A percentile compares a stretch with the other conserved stretches of the same genome.
Conservation (phyloP, 441 rosid genomes). For the Erodium texanum region DNA sequence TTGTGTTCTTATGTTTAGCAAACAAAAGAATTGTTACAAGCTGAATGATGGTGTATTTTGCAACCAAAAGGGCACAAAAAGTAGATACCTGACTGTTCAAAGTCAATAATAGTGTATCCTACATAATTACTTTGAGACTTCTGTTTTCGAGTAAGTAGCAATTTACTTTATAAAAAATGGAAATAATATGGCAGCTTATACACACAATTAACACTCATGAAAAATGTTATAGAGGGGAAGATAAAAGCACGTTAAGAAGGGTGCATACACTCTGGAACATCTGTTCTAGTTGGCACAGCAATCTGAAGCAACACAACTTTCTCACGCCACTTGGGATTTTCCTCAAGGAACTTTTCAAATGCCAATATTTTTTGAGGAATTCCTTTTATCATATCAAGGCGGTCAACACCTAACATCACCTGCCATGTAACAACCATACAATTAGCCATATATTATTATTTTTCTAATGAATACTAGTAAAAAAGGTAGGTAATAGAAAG, state of each 20-base stretch:
- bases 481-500: background rate
- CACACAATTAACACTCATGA: background rate
- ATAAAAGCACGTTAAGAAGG: conserved; percentile 22
- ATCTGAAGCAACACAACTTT: conserved; percentile 96
- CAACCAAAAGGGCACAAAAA: too few species aligned
- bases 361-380: conserved; percentile 97
- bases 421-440: conserved; percentile 24
- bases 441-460: background rate
- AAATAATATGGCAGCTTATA: background rate
- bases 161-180: background rate
- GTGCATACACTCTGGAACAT: conserved; percentile 92
- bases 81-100: background rate
- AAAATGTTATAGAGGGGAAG: background rate
- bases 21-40: background rate
- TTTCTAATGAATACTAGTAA: background rate
- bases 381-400: conserved; percentile 99
- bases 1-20: too few species aligned
- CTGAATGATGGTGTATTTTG: too few species aligned
- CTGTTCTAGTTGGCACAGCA: conserved; percentile 99
- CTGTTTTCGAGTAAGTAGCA: background rate
- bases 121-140: background rate
- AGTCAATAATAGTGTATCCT: background rate
- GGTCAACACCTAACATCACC: conserved; percentile 99
- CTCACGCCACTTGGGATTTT: conserved; percentile 80
- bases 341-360: conserved; percentile 98